A percentile compares a stretch with the other conserved stretches of the same genome.
Evolutionary conservation across 1,139 yeast species (phyloP).

Genomic region (Debaryomyces fabryi): DNA sequence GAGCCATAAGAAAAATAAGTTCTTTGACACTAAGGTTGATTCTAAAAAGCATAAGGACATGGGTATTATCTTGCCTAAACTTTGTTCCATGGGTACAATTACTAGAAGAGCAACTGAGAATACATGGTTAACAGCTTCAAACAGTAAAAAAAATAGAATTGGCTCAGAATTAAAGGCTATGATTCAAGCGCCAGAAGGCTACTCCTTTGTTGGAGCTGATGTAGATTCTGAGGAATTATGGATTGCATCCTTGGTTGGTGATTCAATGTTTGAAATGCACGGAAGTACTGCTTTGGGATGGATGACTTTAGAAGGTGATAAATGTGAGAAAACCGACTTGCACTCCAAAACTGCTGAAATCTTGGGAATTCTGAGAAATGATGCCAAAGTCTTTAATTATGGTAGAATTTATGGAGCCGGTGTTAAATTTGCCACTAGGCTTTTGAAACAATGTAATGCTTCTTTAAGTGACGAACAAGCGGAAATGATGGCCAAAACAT

Average conservation of each 20-base stretch:
- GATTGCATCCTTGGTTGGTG: conserved; percentile 97
- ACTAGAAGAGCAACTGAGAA: conserved; percentile 97
- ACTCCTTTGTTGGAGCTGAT: conserved; percentile 94
- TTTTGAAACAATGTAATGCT: conserved; percentile 83
- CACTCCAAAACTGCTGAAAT: conserved; percentile 94
- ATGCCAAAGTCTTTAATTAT: conserved; percentile 94
- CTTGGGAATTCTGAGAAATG: conserved; percentile 84
- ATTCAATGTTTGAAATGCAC: conserved; percentile 82
- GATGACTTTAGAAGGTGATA: conserved; percentile 99
- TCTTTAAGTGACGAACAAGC: conserved; percentile 70
- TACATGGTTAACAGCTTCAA: conserved; percentile 97
- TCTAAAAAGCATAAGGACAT: conserved; percentile 30
- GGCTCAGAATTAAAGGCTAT: conserved; percentile 94
- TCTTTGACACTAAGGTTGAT: conserved; percentile 30
- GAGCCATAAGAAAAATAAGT: conserved; percentile 25
- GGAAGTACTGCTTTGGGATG: conserved; percentile 98
- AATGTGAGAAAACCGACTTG: conserved; percentile 85
- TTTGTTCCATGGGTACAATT: conserved; percentile 93
- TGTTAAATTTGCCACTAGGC: conserved; percentile 78
- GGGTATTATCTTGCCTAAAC: conserved; percentile 82
- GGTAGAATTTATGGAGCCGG: conserved; percentile 99
- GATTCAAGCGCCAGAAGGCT: conserved; percentile 85
- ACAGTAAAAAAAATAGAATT: conserved; percentile 79
- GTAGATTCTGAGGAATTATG: conserved; percentile 98
- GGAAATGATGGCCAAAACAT: conserved; percentile 58